These are phyloP conservation scores for Neopestalotiopsis rosae DNA, from an alignment of 2,329 filamentous ascomycete species.

Conservation along the genomic window DNA sequence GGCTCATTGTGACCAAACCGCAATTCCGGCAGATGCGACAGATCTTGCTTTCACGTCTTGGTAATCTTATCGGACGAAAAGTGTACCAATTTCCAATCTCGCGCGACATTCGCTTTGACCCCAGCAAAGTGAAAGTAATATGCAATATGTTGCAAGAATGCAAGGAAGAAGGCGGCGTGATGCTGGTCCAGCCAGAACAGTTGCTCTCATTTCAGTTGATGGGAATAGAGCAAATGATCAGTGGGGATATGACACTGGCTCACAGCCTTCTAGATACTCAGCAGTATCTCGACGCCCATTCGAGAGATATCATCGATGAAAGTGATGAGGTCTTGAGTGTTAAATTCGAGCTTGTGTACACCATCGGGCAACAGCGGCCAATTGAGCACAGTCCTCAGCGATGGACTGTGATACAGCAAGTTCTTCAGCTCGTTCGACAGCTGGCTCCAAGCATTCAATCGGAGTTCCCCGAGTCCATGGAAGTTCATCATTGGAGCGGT, in stretches of 20 bases:
- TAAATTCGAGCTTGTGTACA: slow-evolving; percentile 68
- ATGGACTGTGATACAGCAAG: slow-evolving; percentile 60
- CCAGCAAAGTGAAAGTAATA: slow-evolving; percentile 40
- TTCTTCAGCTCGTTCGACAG: slow-evolving; percentile 50
- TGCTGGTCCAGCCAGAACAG: slow-evolving; percentile 69
- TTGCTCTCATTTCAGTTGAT: slow-evolving; percentile 68
- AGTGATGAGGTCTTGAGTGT: slow-evolving; percentile 68
- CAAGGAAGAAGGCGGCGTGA: slow-evolving; percentile 53
- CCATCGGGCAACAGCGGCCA: slow-evolving; percentile 56
- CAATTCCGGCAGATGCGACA: slow-evolving; percentile 66
- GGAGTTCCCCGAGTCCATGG: slow-evolving; percentile 43
- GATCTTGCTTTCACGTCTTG: slow-evolving; percentile 58
- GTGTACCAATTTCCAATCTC: slow-evolving; percentile 47
- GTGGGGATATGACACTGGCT: slow-evolving; percentile 27
- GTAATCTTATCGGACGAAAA: slow-evolving; percentile 58
- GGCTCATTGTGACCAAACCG: slow-evolving; percentile 66
- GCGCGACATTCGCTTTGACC: background rate
- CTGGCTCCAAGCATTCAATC: slow-evolving; percentile 28
- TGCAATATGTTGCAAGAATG: slow-evolving; percentile 49
- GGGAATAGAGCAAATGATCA: slow-evolving; percentile 54
- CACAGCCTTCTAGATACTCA: slow-evolving; percentile 44
- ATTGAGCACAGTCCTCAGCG: slow-evolving; percentile 59
- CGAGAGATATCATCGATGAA: slow-evolving; percentile 67
- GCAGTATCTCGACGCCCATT: slow-evolving; percentile 46
- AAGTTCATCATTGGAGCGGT: slow-evolving; percentile 40